Conservation (phyloP, 768 basidiomycete genomes). For the Hysterangium stoloniferum region DNA sequence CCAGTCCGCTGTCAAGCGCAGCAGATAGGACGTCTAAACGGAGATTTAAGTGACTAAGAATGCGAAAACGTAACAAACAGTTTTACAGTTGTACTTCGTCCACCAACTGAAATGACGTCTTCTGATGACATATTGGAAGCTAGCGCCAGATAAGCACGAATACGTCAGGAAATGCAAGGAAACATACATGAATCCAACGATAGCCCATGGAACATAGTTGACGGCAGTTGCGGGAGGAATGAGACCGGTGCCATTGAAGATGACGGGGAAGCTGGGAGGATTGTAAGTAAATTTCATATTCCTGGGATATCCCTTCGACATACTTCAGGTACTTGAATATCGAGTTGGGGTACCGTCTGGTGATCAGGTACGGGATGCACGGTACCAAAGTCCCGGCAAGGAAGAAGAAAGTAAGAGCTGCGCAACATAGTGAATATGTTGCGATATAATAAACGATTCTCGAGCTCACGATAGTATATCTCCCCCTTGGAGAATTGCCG, state of each 20-base stretch:
- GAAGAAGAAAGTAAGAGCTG: conserved; percentile 25
- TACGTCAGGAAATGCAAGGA: too few species aligned
- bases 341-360: conserved; percentile 23
- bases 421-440: conserved; percentile 13
- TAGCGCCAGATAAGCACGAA: too few species aligned
- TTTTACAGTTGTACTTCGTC: conserved; percentile 69
- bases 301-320: too few species aligned
- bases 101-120: conserved; percentile 62
- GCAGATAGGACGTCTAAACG: conserved; percentile 24
- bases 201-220: conserved; percentile 77
- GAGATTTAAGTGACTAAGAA: too few species aligned
- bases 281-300: too few species aligned
- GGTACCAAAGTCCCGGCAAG: conserved; percentile 31
- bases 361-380: conserved; percentile 28
- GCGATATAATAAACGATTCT: too few species aligned
- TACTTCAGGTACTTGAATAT: conserved; percentile 12
- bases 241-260: conserved; percentile 44
- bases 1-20: conserved; percentile 25
- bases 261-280: too few species aligned
- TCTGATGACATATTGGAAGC: conserved; percentile 70
- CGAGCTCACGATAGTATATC: conserved; percentile 38
- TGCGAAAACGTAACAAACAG: background rate
- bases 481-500: conserved; percentile 47
- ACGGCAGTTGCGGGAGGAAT: conserved; percentile 83
- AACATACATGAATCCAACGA: conserved; percentile 26